Evolutionary conservation across 805 yeast species (phyloP).

Genomic region (Ogataea trehaloabstinens): DNA sequence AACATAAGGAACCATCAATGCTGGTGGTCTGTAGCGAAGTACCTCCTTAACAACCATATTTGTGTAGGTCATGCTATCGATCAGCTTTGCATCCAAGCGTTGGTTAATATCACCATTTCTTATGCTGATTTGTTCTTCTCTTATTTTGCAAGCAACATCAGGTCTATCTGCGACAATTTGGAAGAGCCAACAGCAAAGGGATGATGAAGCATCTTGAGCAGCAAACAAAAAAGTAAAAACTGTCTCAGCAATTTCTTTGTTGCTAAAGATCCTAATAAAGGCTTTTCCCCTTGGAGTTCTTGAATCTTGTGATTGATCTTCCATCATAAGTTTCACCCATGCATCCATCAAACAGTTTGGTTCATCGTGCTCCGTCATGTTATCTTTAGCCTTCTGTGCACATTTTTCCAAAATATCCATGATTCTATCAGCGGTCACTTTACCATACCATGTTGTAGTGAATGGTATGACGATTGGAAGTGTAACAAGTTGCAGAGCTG

Average conservation of each 20-base stretch:
- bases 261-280: conserved; percentile 76
- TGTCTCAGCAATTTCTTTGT: conserved; percentile 93
- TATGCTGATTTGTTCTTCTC: conserved; percentile 86
- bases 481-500: conserved; percentile 94
- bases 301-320: not conserved
- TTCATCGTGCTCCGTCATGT: conserved; percentile 71
- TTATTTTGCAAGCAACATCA: conserved; percentile 77
- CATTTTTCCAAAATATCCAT: conserved; percentile 89
- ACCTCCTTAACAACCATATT: conserved; percentile 88
- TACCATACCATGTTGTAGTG: conserved; percentile 98
- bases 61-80: conserved; percentile 86
- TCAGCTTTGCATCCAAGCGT: conserved; percentile 65
- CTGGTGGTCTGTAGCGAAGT: conserved; percentile 95
- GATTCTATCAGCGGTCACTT: conserved; percentile 89
- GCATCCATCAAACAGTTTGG: conserved; percentile 93
- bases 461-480: conserved; percentile 95
- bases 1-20: conserved; percentile 95
- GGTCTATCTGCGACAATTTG: conserved; percentile 96
- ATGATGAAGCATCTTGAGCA: conserved; percentile 96
- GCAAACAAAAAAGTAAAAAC: conserved; percentile 96
- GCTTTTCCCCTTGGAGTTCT: conserved; percentile 53
- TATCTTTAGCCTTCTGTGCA: conserved; percentile 83
- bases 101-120: conserved; percentile 71
- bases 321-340: conserved; percentile 86
- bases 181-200: conserved; percentile 97